Evolutionary conservation across 1,284 basidiomycete genomes (phyloP).

Genomic region (Trametes pubescens): DNA sequence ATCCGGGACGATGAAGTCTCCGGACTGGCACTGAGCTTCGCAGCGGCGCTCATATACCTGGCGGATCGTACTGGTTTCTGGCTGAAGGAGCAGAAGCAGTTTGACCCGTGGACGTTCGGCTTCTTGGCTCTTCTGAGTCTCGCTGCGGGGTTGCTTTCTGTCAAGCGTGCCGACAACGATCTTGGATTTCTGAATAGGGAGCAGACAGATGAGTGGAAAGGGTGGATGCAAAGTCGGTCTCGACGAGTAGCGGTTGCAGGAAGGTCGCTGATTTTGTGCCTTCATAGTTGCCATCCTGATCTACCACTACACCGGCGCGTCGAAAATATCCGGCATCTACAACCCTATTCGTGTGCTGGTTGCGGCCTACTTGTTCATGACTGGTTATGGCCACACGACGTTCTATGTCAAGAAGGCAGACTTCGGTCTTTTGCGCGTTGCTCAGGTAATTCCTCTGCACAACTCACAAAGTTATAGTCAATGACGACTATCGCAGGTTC

Average conservation of each 20-base stretch:
- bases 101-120: constrained; percentile 72
- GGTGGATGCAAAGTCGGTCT: constrained; percentile 91
- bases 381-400: constrained; percentile 77
- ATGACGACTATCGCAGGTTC: constrained; percentile 53
- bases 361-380: constrained; percentile 87
- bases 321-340: constrained; percentile 89
- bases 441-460: constrained; percentile 54
- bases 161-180: constrained; percentile 80
- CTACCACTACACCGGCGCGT: constrained; percentile 90
- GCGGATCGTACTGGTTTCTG: constrained; percentile 87
- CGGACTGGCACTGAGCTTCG: constrained; percentile 69
- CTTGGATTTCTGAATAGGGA: constrained; percentile 88
- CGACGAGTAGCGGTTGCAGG: background rate
- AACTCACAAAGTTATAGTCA: background rate
- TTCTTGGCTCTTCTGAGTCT: constrained; percentile 65
- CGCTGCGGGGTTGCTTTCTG: constrained; percentile 66
- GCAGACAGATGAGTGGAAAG: constrained; percentile 95
- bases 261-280: background rate
- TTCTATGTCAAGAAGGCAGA: constrained; percentile 90
- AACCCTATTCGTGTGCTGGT: constrained; percentile 89
- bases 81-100: constrained; percentile 89
- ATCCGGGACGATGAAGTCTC: constrained; percentile 51
- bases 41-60: constrained; percentile 72
- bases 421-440: constrained; percentile 79
- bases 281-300: constrained; percentile 81